Percentiles rank a stretch among this genome's conserved stretches.
phyloP scores from a whole-genome alignment of 371 early-diverging fungal species.

The Circinella minor region DNA sequence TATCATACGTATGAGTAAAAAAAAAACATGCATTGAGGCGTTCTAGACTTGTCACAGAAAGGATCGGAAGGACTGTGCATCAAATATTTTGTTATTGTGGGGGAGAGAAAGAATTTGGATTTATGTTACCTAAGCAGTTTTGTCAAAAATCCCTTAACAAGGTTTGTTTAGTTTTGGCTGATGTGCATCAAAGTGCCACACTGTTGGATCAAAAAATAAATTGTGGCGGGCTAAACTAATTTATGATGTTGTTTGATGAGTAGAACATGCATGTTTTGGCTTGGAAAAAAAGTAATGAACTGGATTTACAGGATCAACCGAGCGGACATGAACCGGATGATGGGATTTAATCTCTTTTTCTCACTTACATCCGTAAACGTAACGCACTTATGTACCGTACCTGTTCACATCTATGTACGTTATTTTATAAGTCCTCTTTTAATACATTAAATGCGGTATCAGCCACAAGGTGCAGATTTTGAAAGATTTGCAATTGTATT shows the following conservation, averaged over 20 bases:
- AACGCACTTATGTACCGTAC: no score
- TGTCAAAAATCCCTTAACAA: background rate
- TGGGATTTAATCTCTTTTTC: background rate
- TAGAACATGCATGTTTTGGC: background rate
- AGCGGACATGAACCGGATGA: slow-evolving; percentile 1
- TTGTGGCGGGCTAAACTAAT: background rate
- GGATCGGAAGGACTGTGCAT: no score
- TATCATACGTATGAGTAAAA: background rate
- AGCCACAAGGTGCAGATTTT: slow-evolving; percentile 5
- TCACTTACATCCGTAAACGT: background rate
- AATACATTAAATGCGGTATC: background rate
- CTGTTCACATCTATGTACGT: background rate
- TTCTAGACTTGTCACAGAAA: background rate
- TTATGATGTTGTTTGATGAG: no score
- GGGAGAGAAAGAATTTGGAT: no score
- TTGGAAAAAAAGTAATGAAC: background rate
- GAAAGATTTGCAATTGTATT: background rate
- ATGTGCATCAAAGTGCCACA: slow-evolving; percentile 3
- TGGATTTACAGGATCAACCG: background rate
- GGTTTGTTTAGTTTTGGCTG: background rate
- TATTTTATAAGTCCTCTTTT: background rate
- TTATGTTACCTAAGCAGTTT: background rate
- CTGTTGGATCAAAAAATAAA: background rate
- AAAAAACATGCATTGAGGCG: background rate
- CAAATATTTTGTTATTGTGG: no score